Evolutionary conservation across 768 basidiomycete species (phyloP).

Genomic region (Agrocybe chaxingu): DNA sequence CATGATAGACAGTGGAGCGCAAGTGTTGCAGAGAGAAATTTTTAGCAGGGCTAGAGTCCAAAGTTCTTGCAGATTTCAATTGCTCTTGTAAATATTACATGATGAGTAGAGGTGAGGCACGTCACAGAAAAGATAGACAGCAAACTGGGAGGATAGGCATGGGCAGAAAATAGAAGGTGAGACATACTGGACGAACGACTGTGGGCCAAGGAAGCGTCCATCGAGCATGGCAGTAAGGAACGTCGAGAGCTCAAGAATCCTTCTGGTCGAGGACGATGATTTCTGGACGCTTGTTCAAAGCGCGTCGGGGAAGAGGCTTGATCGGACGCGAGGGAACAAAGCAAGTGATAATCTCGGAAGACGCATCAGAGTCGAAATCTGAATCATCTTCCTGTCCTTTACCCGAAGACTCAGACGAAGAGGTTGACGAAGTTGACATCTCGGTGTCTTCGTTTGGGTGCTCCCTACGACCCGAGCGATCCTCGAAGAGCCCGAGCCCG

Average conservation of each 20-base stretch:
- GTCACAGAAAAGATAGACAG: background rate
- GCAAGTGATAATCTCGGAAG: constrained; percentile 37
- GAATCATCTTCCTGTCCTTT: constrained; percentile 26
- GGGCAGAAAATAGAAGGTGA: too few species aligned
- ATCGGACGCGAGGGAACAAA: constrained; percentile 38
- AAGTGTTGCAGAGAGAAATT: too few species aligned
- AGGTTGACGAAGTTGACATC: constrained; percentile 25
- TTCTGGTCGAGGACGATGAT: constrained; percentile 30
- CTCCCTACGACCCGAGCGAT: constrained; percentile 21
- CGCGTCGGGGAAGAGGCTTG: constrained; percentile 45
- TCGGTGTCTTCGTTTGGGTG: constrained; percentile 24
- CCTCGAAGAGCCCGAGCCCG: constrained; percentile 61
- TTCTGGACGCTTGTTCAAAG: constrained; percentile 19
- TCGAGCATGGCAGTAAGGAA: constrained; percentile 1
- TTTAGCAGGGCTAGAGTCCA: too few species aligned
- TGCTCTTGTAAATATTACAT: background rate
- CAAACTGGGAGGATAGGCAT: background rate
- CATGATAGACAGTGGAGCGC: too few species aligned
- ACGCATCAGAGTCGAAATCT: constrained; percentile 28
- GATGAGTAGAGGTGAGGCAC: background rate
- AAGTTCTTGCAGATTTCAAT: too few species aligned
- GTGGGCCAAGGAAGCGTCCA: background rate
- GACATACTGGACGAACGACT: background rate
- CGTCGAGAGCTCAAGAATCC: background rate
- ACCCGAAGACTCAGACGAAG: constrained; percentile 22